Evolutionary conservation across 441 rosid species (phyloP).

Genomic region (Euphorbia neoarborescens): DNA sequence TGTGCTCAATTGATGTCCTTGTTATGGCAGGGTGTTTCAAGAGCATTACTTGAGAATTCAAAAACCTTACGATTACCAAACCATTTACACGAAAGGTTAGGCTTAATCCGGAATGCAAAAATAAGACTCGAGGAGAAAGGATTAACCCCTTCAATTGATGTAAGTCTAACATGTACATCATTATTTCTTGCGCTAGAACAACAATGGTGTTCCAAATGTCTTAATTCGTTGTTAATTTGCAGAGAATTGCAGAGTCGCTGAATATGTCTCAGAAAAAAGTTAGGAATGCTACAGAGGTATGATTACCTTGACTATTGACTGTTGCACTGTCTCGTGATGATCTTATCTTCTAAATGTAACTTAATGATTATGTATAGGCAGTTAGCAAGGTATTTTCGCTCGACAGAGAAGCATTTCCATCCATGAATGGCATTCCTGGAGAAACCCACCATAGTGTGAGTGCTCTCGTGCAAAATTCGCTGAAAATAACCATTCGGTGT

Average conservation of each 20-base stretch:
- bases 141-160: constrained; percentile 75
- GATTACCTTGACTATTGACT: constrained; percentile 1
- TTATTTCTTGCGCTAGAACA: background rate
- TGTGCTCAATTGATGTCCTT: background rate
- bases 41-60: constrained; percentile 72
- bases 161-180: constrained; percentile 38
- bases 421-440: constrained; percentile 80
- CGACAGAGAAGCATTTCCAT: constrained; percentile 83
- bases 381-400: constrained; percentile 70
- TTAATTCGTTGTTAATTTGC: constrained; percentile 21
- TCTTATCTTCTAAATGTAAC: constrained; percentile 1
- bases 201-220: background rate
- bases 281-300: constrained; percentile 85
- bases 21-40: constrained; percentile 62
- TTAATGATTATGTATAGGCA: constrained; percentile 43
- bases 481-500: background rate
- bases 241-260: constrained; percentile 79
- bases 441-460: constrained; percentile 85
- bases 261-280: constrained; percentile 91
- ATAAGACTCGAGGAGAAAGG: constrained; percentile 74
- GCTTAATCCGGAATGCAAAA: constrained; percentile 77
- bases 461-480: constrained; percentile 15
- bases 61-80: constrained; percentile 78
- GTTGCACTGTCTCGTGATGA: constrained; percentile 7
- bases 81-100: constrained; percentile 76